Percentiles rank a stretch among this genome's conserved stretches.
phyloP scores from a whole-genome alignment of 768 basidiomycete species.

The Lactarius sanguifluus region DNA sequence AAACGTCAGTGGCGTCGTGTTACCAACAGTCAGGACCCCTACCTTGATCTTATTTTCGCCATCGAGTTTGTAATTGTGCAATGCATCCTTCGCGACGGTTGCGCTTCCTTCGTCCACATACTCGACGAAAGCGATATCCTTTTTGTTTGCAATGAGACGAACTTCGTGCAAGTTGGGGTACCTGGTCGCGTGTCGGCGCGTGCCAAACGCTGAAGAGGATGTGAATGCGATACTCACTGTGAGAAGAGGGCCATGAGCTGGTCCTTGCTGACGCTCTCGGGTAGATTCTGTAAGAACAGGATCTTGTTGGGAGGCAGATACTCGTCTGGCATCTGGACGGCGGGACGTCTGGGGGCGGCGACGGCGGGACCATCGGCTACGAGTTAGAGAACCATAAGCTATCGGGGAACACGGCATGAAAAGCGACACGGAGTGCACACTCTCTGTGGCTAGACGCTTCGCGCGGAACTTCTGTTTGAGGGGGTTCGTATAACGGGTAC shows the following conservation, averaged over 20 bases:
- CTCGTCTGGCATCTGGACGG: slow-evolving; percentile 98
- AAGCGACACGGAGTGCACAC: slow-evolving; percentile 43
- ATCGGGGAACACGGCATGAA: slow-evolving; percentile 14
- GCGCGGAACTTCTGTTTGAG: slow-evolving; percentile 81
- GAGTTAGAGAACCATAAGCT: slow-evolving; percentile 11
- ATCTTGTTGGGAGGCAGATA: slow-evolving; percentile 99
- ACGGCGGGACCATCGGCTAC: slow-evolving; percentile 70
- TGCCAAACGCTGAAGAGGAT: not conserved
- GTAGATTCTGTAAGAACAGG: slow-evolving; percentile 95
- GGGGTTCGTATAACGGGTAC: slow-evolving; percentile 85
- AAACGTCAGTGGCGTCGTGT: slow-evolving; percentile 8
- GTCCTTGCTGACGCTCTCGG: slow-evolving; percentile 90
- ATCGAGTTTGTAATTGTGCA: slow-evolving; percentile 97
- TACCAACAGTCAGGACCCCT: not conserved
- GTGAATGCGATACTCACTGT: slow-evolving; percentile 55
- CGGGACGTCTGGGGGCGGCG: slow-evolving; percentile 67
- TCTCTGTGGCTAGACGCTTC: slow-evolving; percentile 77
- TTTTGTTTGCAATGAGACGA: slow-evolving; percentile 96
- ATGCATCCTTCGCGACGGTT: slow-evolving; percentile 87
- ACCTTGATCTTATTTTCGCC: slow-evolving; percentile 99
- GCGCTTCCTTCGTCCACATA: slow-evolving; percentile 92
- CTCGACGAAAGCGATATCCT: slow-evolving; percentile 98
- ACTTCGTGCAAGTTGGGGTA: slow-evolving; percentile 97
- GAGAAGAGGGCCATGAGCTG: slow-evolving; percentile 89
- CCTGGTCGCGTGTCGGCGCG: slow-evolving; percentile 42